These are phyloP conservation scores for Discostella stelligeroides DNA, from an alignment of 108 stramenopile species.

Conservation along the genomic window DNA sequence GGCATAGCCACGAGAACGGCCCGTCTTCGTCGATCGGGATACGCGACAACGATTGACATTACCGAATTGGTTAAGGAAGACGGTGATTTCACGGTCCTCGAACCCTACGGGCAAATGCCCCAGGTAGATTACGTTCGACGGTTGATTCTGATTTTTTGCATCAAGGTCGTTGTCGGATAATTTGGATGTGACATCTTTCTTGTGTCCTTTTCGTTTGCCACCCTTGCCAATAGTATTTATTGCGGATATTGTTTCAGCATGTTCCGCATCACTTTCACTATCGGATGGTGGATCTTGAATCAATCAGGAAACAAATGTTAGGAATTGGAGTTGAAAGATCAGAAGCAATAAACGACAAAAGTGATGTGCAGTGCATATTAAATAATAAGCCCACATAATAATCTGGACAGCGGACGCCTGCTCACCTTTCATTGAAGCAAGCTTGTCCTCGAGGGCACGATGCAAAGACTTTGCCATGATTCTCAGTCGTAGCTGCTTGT, in stretches of 20 bases:
- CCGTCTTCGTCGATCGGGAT: slow-evolving; percentile 86
- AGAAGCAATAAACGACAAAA: background rate
- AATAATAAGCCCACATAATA: background rate
- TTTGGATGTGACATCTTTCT: slow-evolving; percentile 20
- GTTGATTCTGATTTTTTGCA: slow-evolving; percentile 4
- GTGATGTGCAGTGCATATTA: no score
- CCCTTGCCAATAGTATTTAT: slow-evolving; percentile 37
- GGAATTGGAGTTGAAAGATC: background rate
- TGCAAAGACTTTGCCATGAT: slow-evolving; percentile 75
- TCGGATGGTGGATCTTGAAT: background rate
- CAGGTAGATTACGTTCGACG: slow-evolving; percentile 88
- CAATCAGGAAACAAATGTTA: no score
- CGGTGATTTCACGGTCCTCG: slow-evolving; percentile 88
- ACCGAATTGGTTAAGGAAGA: slow-evolving; percentile 96
- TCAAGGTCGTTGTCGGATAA: slow-evolving; percentile 10
- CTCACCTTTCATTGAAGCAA: slow-evolving; percentile 68
- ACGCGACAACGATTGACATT: slow-evolving; percentile 78
- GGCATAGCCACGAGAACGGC: slow-evolving; percentile 89
- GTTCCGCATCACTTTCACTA: slow-evolving; percentile 35
- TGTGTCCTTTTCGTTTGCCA: slow-evolving; percentile 30
- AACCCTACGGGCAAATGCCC: slow-evolving; percentile 95
- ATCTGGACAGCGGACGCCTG: background rate
- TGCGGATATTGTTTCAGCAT: slow-evolving; percentile 35
- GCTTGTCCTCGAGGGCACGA: slow-evolving; percentile 69
- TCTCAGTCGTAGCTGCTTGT: background rate